Base-by-base conservation (phyloP, 176 grass and related monocot species). In the Cymbopogon citratus region DNA sequence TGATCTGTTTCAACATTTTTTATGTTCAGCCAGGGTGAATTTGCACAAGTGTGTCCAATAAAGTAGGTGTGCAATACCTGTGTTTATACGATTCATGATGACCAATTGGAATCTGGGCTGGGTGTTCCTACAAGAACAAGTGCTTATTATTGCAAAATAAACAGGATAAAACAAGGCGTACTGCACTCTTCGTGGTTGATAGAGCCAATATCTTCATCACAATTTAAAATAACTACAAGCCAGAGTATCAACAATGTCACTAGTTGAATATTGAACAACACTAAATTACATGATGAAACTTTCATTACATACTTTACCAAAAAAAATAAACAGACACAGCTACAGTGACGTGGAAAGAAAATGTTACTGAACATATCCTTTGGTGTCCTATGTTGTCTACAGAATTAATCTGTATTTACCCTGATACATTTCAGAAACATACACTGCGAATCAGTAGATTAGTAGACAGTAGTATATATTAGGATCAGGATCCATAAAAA, bases 61-160 rank as follows among this genome's bases (percentile, higher is more conserved):
- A 46, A 80, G 18, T n/a, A 65, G 25, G 31, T n/a, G 34, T 26
- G 63, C 24, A 56, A 75, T 84, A 93, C 91, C 91, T 88, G 75
- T 85, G 85, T 90, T 90, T 65, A 72, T 64, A 57, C 79, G 82
- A 64, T 93, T 93, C 91, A 93, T 90, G 78, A 93, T 28, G 54
- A 93, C 28, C 73, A 93, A 83, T 31, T 93, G 85, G 71, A 93
- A 90, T 83, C 75, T 87, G 66, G 31, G 79, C 74, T 93, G 88
- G 43, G 79, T 71, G 34, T 85, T 90, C 79, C 91, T 93, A 44
- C 79, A 85, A 70, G 41, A 73, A 67, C 10, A 52, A 24, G 0
- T 14, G 4, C 19, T 16, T 48, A 52, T 80, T 4, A 36, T 35
- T 67, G 43, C 28, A 51, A 33, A 79, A 35, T 25, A 80, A 15